These are phyloP conservation scores for Nitzschia inconspicua DNA, from an alignment of 108 stramenopile species.

Conservation along the genomic window DNA sequence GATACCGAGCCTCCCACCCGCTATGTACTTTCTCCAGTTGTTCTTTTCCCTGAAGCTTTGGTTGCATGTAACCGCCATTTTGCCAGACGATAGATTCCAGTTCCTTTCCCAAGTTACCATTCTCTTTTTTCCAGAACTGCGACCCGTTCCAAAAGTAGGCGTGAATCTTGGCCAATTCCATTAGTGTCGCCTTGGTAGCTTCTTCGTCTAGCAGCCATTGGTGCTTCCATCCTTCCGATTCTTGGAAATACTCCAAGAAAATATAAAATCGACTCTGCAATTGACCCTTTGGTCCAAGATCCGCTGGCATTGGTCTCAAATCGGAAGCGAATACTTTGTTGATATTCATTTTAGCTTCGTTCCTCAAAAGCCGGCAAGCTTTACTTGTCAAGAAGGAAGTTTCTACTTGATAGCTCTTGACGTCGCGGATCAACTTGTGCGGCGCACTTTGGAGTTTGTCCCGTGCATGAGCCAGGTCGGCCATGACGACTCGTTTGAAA, in stretches of 20 bases:
- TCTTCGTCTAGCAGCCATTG: constrained; percentile 44
- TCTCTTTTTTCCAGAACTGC: constrained; percentile 48
- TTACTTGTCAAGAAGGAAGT: constrained; percentile 43
- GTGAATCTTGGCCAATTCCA: constrained; percentile 60
- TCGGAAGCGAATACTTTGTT: constrained; percentile 41
- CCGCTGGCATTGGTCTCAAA: constrained; percentile 29
- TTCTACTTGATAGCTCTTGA: constrained; percentile 53
- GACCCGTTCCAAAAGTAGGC: constrained; percentile 69
- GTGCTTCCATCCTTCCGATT: constrained; percentile 56
- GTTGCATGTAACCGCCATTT: constrained; percentile 66
- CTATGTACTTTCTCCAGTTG: constrained; percentile 49
- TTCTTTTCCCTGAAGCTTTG: constrained; percentile 43
- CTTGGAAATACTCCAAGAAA: constrained; percentile 52
- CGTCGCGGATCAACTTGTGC: constrained; percentile 57
- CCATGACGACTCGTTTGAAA: constrained; percentile 66
- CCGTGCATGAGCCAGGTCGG: constrained; percentile 47
- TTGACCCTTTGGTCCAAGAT: constrained; percentile 28
- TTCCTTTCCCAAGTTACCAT: constrained; percentile 37
- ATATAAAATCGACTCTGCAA: constrained; percentile 50
- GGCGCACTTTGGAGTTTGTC: constrained; percentile 49
- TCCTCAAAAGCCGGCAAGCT: constrained; percentile 34
- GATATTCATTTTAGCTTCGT: constrained; percentile 41
- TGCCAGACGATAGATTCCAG: constrained; percentile 48
- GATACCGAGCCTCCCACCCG: constrained; percentile 36
- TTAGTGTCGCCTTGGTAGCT: constrained; percentile 35